Evolutionary conservation across 306 rosid genomes (phyloP).

Genomic region (Acacia confusa): DNA sequence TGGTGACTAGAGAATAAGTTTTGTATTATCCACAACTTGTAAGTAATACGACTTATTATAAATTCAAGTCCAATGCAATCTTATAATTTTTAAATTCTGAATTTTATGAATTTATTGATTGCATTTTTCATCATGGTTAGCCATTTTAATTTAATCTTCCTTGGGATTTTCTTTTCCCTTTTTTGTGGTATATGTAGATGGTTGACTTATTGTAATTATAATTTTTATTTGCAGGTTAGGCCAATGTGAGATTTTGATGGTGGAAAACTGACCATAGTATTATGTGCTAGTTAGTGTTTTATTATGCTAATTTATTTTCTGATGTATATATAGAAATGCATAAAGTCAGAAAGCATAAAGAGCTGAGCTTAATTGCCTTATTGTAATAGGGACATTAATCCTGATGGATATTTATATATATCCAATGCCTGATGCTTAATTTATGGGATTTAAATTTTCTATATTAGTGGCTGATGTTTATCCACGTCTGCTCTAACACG

Average conservation of each 20-base stretch:
- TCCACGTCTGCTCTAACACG: neutral
- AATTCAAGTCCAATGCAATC: neutral
- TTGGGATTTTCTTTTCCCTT: neutral
- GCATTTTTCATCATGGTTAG: neutral
- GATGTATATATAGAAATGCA: constrained; percentile 24
- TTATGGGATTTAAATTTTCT: neutral
- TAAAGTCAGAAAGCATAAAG: constrained; percentile 4
- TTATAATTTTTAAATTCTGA: too few species aligned
- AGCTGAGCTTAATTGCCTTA: constrained; percentile 16
- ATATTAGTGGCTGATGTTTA: neutral
- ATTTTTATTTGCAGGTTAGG: constrained; percentile 1
- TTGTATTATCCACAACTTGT: neutral
- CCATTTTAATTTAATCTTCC: neutral
- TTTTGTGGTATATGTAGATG: neutral
- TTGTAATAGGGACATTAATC: constrained; percentile 21
- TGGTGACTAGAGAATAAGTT: neutral
- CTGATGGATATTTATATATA: neutral
- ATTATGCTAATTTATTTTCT: constrained; percentile 30
- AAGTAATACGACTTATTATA: neutral
- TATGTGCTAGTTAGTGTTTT: constrained; percentile 7
- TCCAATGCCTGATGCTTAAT: neutral
- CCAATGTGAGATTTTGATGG: constrained; percentile 26
- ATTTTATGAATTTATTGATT: neutral
- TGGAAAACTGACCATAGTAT: constrained; percentile 12
- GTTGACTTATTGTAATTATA: neutral